Percentiles rank a stretch among this genome's conserved stretches.
Conservation (phyloP, 176 grass and related monocot genomes). For the Thinopyrum elongatum region DNA sequence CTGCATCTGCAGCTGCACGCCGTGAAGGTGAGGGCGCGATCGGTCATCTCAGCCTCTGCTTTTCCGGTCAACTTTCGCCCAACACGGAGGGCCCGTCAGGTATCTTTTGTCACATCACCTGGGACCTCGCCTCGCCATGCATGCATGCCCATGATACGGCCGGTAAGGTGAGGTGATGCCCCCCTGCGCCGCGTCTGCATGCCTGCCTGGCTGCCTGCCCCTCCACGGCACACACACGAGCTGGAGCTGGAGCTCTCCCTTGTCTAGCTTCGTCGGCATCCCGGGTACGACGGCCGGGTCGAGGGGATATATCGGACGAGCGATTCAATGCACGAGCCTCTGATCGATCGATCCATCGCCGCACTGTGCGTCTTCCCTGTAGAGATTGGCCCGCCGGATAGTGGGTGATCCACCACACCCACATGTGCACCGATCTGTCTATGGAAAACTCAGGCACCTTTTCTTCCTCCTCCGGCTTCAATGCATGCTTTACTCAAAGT, state of each 20-base stretch:
- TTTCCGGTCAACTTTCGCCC: constrained; percentile 50
- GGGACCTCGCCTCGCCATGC: constrained; percentile 16
- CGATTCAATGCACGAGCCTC: background rate
- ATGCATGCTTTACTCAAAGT: background rate
- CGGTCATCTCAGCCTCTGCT: constrained; percentile 40
- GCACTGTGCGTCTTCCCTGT: constrained; percentile 24
- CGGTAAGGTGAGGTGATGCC: background rate
- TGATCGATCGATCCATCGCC: background rate
- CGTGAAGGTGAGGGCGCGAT: background rate
- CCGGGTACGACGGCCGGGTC: too few species aligned
- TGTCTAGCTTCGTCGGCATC: too few species aligned
- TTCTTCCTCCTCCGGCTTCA: background rate
- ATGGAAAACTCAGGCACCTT: background rate
- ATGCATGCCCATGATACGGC: background rate
- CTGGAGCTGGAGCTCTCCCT: background rate
- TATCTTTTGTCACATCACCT: constrained; percentile 60
- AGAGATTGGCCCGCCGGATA: background rate
- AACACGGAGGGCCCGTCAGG: constrained; percentile 22
- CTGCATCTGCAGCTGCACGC: background rate
- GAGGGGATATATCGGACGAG: background rate
- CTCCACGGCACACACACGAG: background rate
- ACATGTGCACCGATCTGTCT: constrained; percentile 16
- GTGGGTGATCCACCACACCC: background rate
- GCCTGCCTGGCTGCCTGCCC: background rate
- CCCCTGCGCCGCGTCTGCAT: background rate